Evolutionary conservation across 129 eudicot genomes (phyloP).

Genomic region (Logfia minima): DNA sequence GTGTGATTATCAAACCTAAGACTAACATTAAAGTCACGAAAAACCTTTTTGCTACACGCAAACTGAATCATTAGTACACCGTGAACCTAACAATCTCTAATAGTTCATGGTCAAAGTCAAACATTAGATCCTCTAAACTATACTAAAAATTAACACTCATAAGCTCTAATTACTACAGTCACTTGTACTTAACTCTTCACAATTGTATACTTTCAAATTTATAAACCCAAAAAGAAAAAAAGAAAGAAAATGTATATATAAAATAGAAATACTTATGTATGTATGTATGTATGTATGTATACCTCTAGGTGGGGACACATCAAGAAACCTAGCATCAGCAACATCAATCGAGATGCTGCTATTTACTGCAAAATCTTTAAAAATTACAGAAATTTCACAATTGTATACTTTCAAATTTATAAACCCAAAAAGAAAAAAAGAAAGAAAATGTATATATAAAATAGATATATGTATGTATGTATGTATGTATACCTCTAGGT

Average conservation of each 20-base stretch:
- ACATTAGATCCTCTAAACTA: slow-evolving; percentile 4
- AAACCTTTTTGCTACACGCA: too few relatives aligned
- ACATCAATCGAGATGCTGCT: slow-evolving; percentile 24
- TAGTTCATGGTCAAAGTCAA: slow-evolving; percentile 2
- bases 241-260: background rate
- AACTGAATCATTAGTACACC: too few relatives aligned
- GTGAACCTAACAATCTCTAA: too few relatives aligned
- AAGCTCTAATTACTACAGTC: background rate
- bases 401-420: background rate
- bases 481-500: slow-evolving; percentile 37
- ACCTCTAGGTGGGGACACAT: slow-evolving; percentile 44
- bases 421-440: background rate
- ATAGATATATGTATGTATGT: too few relatives aligned
- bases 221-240: background rate
- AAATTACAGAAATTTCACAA: too few relatives aligned
- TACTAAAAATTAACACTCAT: background rate
- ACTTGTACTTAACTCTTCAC: too few relatives aligned
- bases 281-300: background rate
- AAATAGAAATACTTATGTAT: too few relatives aligned
- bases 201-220: background rate
- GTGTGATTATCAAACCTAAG: background rate
- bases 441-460: background rate
- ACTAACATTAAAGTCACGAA: background rate
- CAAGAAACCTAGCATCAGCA: slow-evolving; percentile 54
- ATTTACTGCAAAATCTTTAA: background rate